Evolutionary conservation across 352 stramenopile genomes (phyloP).

Genomic region (Pythium coloratum): DNA sequence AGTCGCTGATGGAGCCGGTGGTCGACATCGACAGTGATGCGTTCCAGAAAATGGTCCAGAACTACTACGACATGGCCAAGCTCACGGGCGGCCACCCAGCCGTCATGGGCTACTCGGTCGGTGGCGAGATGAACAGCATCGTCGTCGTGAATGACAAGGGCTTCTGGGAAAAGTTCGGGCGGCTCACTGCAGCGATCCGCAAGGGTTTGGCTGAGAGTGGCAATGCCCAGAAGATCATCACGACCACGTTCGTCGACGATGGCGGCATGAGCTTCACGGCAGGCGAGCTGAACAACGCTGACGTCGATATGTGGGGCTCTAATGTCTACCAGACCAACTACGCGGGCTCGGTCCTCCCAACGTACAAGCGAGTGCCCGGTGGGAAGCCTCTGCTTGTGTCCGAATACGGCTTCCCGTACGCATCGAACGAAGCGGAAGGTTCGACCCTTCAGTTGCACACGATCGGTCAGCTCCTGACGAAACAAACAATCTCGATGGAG

Average conservation of each 20-base stretch:
- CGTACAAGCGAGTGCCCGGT: conserved; percentile 42
- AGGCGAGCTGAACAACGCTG: conserved; percentile 42
- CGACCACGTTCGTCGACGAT: conserved; percentile 76
- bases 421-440: conserved; percentile 43
- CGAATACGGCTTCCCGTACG: conserved; percentile 69
- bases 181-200: conserved; percentile 51
- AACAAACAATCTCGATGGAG: conserved; percentile 56
- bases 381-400: conserved; percentile 55
- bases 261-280: conserved; percentile 45
- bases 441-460: conserved; percentile 39
- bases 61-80: conserved; percentile 68
- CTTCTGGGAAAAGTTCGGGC: conserved; percentile 68
- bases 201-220: conserved; percentile 44
- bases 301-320: conserved; percentile 72
- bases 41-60: conserved; percentile 49
- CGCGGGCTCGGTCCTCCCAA: conserved; percentile 49
- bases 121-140: conserved; percentile 75
- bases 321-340: conserved; percentile 78
- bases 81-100: conserved; percentile 46
- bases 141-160: conserved; percentile 44
- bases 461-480: conserved; percentile 42
- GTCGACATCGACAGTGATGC: conserved; percentile 27
- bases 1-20: conserved; percentile 44
- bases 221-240: conserved; percentile 69
- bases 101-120: conserved; percentile 74